Conservation (phyloP, 768 basidiomycete genomes). For the Auricularia auricula-judae region DNA sequence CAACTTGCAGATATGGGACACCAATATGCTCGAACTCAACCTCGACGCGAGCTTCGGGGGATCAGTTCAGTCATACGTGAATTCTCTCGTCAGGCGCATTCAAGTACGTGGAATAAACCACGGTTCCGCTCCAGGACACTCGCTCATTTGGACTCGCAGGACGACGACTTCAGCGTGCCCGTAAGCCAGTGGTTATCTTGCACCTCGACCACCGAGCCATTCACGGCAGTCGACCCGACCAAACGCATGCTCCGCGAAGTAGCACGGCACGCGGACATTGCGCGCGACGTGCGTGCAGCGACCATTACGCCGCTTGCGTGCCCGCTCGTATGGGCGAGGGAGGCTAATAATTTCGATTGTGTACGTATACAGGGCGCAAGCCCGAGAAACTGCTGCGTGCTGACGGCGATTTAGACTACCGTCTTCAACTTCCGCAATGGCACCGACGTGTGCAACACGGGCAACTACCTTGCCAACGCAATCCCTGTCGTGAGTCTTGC, state of each 20-base stretch:
- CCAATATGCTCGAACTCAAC: constrained; percentile 13
- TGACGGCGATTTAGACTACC: constrained; percentile 15
- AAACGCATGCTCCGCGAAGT: constrained; percentile 8
- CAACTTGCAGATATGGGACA: constrained; percentile 5
- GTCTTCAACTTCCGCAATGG: constrained; percentile 32
- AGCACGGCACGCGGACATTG: not conserved
- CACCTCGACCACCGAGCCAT: constrained; percentile 16
- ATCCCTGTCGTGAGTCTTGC: constrained; percentile 16
- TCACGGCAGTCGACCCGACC: not conserved
- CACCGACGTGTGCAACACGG: constrained; percentile 32
- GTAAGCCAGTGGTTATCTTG: constrained; percentile 18
- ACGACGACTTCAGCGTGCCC: constrained; percentile 16
- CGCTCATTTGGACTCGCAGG: constrained; percentile 8
- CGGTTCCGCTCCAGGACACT: too few relatives aligned
- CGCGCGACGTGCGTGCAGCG: not conserved
- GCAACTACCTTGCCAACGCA: constrained; percentile 17
- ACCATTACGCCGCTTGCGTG: constrained; percentile 31
- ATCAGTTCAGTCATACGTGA: constrained; percentile 22
- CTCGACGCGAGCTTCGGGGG: constrained; percentile 12
- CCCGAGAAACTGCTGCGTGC: not conserved
- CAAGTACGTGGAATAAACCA: constrained; percentile 16
- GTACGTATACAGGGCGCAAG: constrained; percentile 12
- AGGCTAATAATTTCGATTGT: constrained; percentile 35
- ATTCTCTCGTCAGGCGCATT: constrained; percentile 29
- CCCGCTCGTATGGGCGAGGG: constrained; percentile 37